Evolutionary conservation across 768 basidiomycete species (phyloP).

Genomic region (Cyathus striatus): DNA sequence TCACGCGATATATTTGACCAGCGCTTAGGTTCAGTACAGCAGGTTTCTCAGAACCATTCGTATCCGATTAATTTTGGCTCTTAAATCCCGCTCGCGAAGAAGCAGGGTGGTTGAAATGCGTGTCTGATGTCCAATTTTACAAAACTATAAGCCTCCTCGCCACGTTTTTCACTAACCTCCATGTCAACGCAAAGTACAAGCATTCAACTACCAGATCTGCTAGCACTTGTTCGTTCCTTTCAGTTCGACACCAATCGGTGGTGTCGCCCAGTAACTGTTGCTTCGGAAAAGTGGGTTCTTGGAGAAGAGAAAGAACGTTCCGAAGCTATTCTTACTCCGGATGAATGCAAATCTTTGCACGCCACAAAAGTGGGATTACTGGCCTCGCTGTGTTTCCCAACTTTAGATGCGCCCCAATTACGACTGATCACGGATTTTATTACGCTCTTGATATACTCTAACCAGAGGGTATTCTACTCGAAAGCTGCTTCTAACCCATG

Average conservation of each 20-base stretch:
- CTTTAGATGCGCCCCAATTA: constrained; percentile 52
- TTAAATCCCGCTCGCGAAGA: no score
- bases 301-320: not conserved
- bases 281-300: constrained; percentile 10
- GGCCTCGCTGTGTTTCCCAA: constrained; percentile 55
- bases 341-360: constrained; percentile 19
- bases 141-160: no score
- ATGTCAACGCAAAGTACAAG: constrained; percentile 4
- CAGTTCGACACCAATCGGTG: constrained; percentile 11
- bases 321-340: not conserved
- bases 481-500: not conserved
- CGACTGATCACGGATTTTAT: constrained; percentile 46
- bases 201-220: constrained; percentile 15
- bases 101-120: no score
- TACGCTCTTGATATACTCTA: constrained; percentile 33
- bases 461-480: constrained; percentile 18
- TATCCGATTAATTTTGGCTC: no score
- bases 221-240: constrained; percentile 7
- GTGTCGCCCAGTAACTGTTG: constrained; percentile 9
- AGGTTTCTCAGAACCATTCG: no score
- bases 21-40: no score
- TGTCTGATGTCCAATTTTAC: no score
- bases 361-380: constrained; percentile 41
- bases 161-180: no score
- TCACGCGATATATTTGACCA: no score